phyloP scores from a whole-genome alignment of 208 protist genomes.

The Crithidia expoeki region DNA sequence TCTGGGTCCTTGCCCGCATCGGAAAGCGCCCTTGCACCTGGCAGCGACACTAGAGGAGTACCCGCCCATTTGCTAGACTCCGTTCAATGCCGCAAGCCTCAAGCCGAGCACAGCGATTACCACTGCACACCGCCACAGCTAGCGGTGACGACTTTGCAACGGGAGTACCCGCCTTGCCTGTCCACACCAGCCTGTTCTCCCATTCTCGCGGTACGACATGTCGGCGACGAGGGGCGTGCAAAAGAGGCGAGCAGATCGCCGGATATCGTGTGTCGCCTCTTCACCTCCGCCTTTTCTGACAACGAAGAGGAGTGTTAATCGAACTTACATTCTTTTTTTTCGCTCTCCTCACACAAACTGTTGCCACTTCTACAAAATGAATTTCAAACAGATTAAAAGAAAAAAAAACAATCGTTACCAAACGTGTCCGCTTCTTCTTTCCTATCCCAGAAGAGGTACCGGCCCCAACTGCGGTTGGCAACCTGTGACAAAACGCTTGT shows the following conservation, averaged over 20 bases:
- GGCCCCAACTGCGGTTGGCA: too few species aligned
- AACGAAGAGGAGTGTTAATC: background rate
- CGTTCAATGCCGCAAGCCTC: background rate
- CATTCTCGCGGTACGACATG: constrained; percentile 4
- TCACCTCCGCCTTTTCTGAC: constrained; percentile 1
- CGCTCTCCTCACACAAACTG: background rate
- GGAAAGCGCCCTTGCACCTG: background rate
- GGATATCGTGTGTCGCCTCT: constrained; percentile 23
- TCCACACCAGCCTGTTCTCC: constrained; percentile 26
- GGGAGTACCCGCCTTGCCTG: background rate
- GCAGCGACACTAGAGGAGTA: background rate
- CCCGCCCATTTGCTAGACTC: background rate
- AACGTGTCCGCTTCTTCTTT: too few species aligned
- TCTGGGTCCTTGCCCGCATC: background rate
- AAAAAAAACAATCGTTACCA: too few species aligned
- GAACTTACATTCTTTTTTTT: background rate
- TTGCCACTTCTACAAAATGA: too few species aligned
- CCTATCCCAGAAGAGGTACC: too few species aligned
- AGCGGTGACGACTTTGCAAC: background rate
- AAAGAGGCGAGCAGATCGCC: background rate
- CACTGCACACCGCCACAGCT: background rate
- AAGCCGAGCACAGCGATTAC: too few species aligned
- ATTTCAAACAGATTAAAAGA: too few species aligned
- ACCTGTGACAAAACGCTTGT: too few species aligned
- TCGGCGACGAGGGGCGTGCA: background rate